Conservation (phyloP, 2,329 filamentous ascomycete genomes). For the Ustilaginoidea virens region DNA sequence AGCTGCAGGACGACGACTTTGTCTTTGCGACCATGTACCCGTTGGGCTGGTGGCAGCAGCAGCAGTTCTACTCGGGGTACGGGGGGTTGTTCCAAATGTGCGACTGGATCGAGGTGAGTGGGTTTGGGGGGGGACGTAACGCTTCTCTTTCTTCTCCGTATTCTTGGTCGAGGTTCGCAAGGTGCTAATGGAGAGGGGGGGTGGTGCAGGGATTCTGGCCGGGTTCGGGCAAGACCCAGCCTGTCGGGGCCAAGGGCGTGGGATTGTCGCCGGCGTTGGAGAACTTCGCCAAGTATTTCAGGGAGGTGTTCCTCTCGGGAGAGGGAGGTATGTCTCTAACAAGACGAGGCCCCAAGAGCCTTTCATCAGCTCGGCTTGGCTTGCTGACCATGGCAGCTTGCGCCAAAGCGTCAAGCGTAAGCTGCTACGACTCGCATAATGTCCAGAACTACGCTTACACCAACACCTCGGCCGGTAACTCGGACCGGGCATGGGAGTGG, state of each 20-base stretch:
- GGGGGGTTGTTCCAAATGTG: slow-evolving; percentile 21
- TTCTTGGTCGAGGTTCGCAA: too few species aligned
- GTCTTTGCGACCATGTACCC: slow-evolving; percentile 17
- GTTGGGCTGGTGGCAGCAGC: slow-evolving; percentile 19
- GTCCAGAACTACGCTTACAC: slow-evolving; percentile 25
- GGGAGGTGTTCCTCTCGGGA: slow-evolving; percentile 23
- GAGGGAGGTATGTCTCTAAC: slow-evolving; percentile 27
- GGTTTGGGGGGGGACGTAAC: too few species aligned
- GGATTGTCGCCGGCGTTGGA: slow-evolving; percentile 35
- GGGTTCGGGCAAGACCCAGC: slow-evolving; percentile 4
- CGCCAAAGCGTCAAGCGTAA: background rate
- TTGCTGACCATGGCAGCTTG: too few species aligned
- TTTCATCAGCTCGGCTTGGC: too few species aligned
- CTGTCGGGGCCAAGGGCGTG: slow-evolving; percentile 24
- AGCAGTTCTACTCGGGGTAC: slow-evolving; percentile 18
- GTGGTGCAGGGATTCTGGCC: slow-evolving; percentile 8
- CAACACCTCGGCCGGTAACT: slow-evolving; percentile 27
- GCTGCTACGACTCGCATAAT: slow-evolving; percentile 6
- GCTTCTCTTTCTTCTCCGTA: too few species aligned
- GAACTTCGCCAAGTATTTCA: slow-evolving; percentile 40
- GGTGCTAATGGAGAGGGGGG: too few species aligned
- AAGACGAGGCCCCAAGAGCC: too few species aligned
- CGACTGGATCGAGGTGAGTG: slow-evolving; percentile 14
- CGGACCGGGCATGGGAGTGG: slow-evolving; percentile 39
- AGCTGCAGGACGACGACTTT: slow-evolving; percentile 30